A percentile compares a stretch with the other conserved stretches of the same genome.
phyloP scores from a whole-genome alignment of 73 alveolate species.

The Effrenium voratum region DNA sequence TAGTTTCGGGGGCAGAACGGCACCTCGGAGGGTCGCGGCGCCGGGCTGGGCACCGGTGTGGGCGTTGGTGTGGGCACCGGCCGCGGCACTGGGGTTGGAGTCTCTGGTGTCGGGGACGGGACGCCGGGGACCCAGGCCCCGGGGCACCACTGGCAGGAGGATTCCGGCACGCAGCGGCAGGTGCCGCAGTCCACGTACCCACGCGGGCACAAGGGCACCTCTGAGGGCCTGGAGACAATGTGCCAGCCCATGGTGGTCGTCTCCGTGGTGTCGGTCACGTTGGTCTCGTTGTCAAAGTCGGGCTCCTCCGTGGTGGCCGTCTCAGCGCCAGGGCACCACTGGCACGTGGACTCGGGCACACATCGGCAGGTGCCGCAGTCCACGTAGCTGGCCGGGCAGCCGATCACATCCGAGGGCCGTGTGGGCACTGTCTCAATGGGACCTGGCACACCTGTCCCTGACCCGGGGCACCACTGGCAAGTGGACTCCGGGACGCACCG shows the following conservation, averaged over 20 bases:
- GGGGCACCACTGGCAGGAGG: slow-evolving; percentile 30
- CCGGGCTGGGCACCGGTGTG: neutral
- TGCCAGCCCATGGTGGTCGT: neutral
- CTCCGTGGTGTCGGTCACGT: neutral
- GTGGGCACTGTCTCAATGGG: neutral
- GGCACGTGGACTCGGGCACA: neutral
- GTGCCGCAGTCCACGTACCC: slow-evolving; percentile 35
- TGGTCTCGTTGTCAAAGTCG: slow-evolving; percentile 13
- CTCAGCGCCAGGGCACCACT: neutral
- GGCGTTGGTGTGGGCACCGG: no score
- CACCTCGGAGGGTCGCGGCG: neutral
- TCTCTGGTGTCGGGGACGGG: neutral
- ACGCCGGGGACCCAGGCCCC: neutral
- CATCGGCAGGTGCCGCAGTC: neutral
- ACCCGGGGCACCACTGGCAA: neutral
- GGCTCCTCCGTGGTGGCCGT: neutral
- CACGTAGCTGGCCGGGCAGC: neutral
- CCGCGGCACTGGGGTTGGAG: neutral
- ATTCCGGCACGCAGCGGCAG: slow-evolving; percentile 2
- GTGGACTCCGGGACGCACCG: neutral
- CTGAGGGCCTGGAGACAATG: neutral
- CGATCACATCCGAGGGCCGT: neutral
- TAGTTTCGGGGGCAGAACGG: neutral
- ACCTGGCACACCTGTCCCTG: neutral
- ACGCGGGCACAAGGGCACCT: neutral